Percentiles rank a stretch among this genome's conserved stretches.
phyloP scores from a whole-genome alignment of 1,139 yeast species.

The Hansenula sp. region DNA sequence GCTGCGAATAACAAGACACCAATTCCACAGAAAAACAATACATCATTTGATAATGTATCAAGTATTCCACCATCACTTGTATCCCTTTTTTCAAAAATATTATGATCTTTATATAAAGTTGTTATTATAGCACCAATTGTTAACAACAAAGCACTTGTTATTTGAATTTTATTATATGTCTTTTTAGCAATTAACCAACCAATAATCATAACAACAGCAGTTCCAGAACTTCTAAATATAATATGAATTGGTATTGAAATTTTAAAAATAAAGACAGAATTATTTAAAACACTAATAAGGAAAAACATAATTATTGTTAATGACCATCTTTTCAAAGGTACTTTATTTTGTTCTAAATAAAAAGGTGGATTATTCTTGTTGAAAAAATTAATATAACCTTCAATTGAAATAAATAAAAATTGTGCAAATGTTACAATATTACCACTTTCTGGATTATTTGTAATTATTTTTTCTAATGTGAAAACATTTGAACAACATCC shows the following conservation, averaged over 20 bases:
- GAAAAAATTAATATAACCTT: conserved; percentile 36
- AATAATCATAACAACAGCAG: conserved; percentile 55
- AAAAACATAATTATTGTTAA: conserved; percentile 49
- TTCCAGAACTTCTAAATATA: conserved; percentile 61
- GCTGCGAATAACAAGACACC: conserved; percentile 41
- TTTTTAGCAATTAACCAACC: conserved; percentile 46
- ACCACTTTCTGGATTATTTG: conserved; percentile 37
- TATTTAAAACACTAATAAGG: conserved; percentile 49
- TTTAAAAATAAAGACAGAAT: conserved; percentile 52
- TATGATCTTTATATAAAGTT: conserved; percentile 25
- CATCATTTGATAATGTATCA: conserved; percentile 12
- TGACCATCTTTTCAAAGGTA: conserved; percentile 48
- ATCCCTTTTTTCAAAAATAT: conserved; percentile 19
- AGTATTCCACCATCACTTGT: conserved; percentile 3
- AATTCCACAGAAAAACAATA: conserved; percentile 38
- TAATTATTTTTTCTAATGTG: conserved; percentile 51
- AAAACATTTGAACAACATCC: conserved; percentile 74
- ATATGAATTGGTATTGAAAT: conserved; percentile 67
- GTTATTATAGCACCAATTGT: conserved; percentile 56
- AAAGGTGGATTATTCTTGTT: conserved; percentile 24
- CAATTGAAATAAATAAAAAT: conserved; percentile 47
- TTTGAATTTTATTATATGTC: conserved; percentile 40
- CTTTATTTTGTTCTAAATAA: conserved; percentile 29
- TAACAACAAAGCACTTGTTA: conserved; percentile 46
- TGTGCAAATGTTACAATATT: conserved; percentile 57